Conservation (phyloP, 495 filamentous ascomycete species). For the Lepraria neglecta region DNA sequence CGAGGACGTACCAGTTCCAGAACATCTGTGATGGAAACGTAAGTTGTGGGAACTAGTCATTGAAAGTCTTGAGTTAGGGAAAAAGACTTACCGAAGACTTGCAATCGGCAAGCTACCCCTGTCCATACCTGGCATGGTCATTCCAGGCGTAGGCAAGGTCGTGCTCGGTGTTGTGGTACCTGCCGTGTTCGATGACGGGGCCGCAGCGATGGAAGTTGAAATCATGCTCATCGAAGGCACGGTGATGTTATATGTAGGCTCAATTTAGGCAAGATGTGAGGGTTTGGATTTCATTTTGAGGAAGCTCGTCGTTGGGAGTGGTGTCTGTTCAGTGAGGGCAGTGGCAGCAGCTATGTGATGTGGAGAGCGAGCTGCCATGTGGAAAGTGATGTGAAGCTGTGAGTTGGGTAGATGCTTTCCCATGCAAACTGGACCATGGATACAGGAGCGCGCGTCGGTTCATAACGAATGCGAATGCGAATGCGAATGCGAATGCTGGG, state of each 20-base stretch:
- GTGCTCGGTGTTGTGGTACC: background rate
- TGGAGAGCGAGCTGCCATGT: no score
- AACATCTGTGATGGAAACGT: conserved; percentile 44
- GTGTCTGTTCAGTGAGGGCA: no score
- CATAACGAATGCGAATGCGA: no score
- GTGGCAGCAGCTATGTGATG: no score
- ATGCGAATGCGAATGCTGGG: no score
- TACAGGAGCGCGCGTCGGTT: no score
- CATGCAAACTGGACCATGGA: no score
- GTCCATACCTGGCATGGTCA: background rate
- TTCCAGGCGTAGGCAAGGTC: background rate
- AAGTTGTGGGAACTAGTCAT: background rate
- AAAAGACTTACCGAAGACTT: background rate
- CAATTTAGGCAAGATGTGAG: no score
- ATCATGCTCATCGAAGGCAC: background rate
- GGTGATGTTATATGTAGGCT: background rate
- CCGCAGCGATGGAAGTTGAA: background rate
- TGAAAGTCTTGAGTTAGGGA: background rate
- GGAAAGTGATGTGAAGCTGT: no score
- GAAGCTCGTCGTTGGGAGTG: no score
- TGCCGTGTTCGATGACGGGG: background rate
- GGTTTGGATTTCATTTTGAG: no score
- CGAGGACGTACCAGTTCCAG: conserved; percentile 70
- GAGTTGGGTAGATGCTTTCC: no score
- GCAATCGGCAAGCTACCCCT: background rate